phyloP scores from a whole-genome alignment of 2,329 filamentous ascomycete species.

The Sporothrix brunneoviolacea region DNA sequence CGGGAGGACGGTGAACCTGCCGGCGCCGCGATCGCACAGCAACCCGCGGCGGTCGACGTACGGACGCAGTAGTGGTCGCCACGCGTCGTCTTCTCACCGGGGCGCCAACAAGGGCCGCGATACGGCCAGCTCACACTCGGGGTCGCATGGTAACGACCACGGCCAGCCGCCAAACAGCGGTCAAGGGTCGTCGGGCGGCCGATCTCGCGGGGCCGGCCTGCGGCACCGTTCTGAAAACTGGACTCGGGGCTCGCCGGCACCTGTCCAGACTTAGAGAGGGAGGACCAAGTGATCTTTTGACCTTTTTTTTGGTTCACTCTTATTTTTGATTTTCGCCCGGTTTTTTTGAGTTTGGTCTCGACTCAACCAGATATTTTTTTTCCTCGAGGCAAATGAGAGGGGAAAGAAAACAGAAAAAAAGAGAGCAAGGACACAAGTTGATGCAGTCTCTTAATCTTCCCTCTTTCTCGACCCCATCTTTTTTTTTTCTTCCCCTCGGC shows the following conservation, averaged over 20 bases:
- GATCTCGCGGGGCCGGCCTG: slow-evolving; percentile 10
- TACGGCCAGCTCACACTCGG: slow-evolving; percentile 10
- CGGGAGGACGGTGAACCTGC: slow-evolving; percentile 32
- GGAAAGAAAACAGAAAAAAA: no score
- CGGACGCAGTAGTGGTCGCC: slow-evolving; percentile 13
- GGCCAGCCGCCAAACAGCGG: background rate
- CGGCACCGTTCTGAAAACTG: slow-evolving; percentile 17
- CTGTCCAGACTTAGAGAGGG: slow-evolving; percentile 9
- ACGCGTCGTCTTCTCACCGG: background rate
- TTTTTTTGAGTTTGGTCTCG: no score
- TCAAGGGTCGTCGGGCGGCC: slow-evolving; percentile 11
- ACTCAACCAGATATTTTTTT: no score
- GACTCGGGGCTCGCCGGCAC: slow-evolving; percentile 10
- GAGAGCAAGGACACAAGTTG: no score
- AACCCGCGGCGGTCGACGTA: slow-evolving; percentile 16
- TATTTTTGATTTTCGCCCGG: no score
- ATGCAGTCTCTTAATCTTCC: no score
- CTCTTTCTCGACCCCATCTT: no score
- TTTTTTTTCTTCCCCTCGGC: no score
- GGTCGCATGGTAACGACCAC: slow-evolving; percentile 15
- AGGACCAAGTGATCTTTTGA: no score
- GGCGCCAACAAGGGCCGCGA: slow-evolving; percentile 13
- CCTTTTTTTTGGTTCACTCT: no score
- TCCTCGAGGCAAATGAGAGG: no score
- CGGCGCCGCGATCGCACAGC: slow-evolving; percentile 16